Percentiles rank a stretch among this genome's conserved stretches.
Conservation (phyloP, 2,329 filamentous ascomycete genomes). For the Chaetoscypha palmicola region DNA sequence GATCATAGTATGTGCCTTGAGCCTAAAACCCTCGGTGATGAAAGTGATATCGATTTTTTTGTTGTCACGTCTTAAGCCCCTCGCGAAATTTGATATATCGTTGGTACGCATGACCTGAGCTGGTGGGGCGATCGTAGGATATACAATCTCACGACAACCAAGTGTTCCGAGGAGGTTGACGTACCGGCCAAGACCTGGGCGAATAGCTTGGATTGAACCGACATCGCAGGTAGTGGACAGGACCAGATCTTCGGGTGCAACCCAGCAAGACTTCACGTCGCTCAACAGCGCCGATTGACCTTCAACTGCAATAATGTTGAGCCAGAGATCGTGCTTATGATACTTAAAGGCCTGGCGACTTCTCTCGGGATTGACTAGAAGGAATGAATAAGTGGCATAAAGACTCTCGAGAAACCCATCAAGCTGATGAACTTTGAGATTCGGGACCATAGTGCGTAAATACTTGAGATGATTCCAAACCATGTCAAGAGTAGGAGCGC, state of each 20-base stretch:
- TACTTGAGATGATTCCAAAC: slow-evolving; percentile 22
- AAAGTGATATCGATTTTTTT: slow-evolving; percentile 20
- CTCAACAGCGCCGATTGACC: background rate
- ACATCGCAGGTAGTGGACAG: slow-evolving; percentile 23
- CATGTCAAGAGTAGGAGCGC: slow-evolving; percentile 9
- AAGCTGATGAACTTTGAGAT: slow-evolving; percentile 7
- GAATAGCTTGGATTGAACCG: slow-evolving; percentile 18
- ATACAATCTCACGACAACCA: slow-evolving; percentile 20
- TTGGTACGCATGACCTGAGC: slow-evolving; percentile 6
- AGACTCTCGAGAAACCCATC: slow-evolving; percentile 17
- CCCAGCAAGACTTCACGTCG: slow-evolving; percentile 20
- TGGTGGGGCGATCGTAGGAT: slow-evolving; percentile 16
- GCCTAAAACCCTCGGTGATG: slow-evolving; percentile 10
- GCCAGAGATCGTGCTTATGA: slow-evolving; percentile 14
- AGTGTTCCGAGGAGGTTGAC: slow-evolving; percentile 20
- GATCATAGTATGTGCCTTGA: slow-evolving; percentile 19
- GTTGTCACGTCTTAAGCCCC: no score
- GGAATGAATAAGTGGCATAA: slow-evolving; percentile 17
- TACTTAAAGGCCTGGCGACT: slow-evolving; percentile 8
- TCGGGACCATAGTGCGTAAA: slow-evolving; percentile 13
- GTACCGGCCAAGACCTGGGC: slow-evolving; percentile 17
- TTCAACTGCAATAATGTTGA: slow-evolving; percentile 15
- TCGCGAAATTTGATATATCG: no score
- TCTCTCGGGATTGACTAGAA: slow-evolving; percentile 15
- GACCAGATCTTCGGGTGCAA: slow-evolving; percentile 16